Conservation (phyloP, 1,284 basidiomycete species). For the Coniferiporia weirii region DNA sequence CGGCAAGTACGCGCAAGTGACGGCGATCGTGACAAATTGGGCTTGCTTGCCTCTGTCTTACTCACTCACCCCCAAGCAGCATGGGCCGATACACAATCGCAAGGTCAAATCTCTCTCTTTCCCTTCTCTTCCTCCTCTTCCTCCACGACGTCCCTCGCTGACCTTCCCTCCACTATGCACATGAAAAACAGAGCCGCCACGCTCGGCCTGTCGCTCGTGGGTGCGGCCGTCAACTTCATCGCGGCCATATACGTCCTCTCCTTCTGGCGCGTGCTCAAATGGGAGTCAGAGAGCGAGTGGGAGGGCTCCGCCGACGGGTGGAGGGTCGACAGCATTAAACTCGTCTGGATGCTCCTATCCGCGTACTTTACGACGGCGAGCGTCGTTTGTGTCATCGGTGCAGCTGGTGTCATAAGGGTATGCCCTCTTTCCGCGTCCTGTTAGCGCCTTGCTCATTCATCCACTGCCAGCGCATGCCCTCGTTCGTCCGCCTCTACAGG, state of each 20-base stretch:
- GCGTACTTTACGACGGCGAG: constrained; percentile 62
- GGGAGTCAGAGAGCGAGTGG: constrained; percentile 70
- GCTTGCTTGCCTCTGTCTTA: neutral
- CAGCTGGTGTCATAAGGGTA: constrained; percentile 66
- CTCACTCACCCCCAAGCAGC: neutral
- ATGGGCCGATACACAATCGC: neutral
- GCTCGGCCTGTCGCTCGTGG: constrained; percentile 49
- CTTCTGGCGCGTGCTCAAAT: constrained; percentile 55
- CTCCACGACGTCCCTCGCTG: neutral
- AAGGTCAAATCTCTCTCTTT: constrained; percentile 9
- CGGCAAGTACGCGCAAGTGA: no score
- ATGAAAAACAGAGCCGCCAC: constrained; percentile 43
- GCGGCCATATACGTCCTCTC: constrained; percentile 52
- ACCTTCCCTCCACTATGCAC: neutral
- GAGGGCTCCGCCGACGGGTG: constrained; percentile 55
- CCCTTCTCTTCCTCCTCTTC: neutral
- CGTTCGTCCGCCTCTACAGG: constrained; percentile 57
- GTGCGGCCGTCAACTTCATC: constrained; percentile 48
- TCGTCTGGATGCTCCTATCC: constrained; percentile 61
- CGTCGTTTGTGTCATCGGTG: constrained; percentile 53
- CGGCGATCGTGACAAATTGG: neutral
- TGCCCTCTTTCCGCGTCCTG: constrained; percentile 17
- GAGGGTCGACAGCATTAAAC: constrained; percentile 53
- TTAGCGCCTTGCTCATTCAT: constrained; percentile 3
- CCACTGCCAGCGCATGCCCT: constrained; percentile 40